Evolutionary conservation across 202 grass and related monocot species (phyloP).

Genomic region (Bolboschoenoplectus hybrid): DNA sequence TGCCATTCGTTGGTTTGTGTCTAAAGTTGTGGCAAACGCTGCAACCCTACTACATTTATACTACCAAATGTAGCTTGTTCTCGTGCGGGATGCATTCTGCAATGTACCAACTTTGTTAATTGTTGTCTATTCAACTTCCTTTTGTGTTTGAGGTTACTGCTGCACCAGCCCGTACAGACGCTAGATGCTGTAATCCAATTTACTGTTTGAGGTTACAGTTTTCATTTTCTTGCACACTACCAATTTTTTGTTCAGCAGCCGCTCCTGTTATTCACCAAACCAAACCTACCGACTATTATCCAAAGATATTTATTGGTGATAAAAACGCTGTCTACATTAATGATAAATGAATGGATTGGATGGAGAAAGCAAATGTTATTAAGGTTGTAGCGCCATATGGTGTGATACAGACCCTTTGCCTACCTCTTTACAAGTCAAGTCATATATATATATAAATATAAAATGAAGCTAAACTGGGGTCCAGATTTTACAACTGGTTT

Average conservation of each 20-base stretch:
- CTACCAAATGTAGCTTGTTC: not conserved
- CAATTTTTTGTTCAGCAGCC: not conserved
- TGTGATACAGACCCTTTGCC: not conserved
- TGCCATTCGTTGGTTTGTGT: not conserved
- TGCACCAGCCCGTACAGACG: not conserved
- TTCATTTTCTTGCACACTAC: not conserved
- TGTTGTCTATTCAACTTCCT: not conserved
- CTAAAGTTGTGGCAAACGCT: not conserved
- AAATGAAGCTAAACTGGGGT: not conserved
- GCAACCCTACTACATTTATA: not conserved
- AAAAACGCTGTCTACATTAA: too few relatives aligned
- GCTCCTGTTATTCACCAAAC: slow-evolving; percentile 20
- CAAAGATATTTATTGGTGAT: not conserved
- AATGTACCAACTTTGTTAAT: not conserved
- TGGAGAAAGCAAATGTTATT: not conserved
- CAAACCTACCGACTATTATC: not conserved
- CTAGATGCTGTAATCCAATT: not conserved
- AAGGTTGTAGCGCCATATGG: not conserved
- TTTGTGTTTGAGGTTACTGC: not conserved
- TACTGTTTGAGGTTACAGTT: not conserved
- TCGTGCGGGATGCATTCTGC: not conserved
- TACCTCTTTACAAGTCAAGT: not conserved
- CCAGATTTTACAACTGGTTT: not conserved
- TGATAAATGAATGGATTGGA: not conserved
- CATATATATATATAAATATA: not conserved